Percentiles rank a stretch among this genome's conserved stretches.
These are phyloP conservation scores for Inonotus obliquus DNA, from an alignment of 1,284 basidiomycete species.

Conservation along the genomic window DNA sequence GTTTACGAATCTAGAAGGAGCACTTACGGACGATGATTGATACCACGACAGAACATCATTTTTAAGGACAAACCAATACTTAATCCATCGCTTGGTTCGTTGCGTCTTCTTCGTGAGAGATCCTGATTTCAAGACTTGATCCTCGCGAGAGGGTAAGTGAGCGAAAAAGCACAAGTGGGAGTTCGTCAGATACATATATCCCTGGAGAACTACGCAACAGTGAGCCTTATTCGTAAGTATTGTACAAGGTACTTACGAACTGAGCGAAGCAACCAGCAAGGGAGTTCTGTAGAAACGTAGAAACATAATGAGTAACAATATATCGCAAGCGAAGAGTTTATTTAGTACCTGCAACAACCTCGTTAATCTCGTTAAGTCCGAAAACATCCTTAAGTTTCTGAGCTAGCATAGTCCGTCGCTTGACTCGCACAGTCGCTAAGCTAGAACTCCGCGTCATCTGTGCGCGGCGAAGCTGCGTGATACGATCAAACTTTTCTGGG, in stretches of 20 bases:
- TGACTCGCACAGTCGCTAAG: constrained; percentile 65
- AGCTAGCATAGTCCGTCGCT: constrained; percentile 69
- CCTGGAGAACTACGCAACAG: constrained; percentile 74
- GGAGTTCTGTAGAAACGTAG: constrained; percentile 72
- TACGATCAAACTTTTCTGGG: constrained; percentile 1
- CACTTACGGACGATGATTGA: constrained; percentile 78
- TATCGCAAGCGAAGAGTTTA: not conserved
- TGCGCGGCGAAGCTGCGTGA: constrained; percentile 14
- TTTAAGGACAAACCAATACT: constrained; percentile 92
- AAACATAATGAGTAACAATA: constrained; percentile 4
- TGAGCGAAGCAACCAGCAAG: constrained; percentile 83
- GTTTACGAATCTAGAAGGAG: constrained; percentile 2
- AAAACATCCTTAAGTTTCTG: constrained; percentile 85
- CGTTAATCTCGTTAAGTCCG: constrained; percentile 70
- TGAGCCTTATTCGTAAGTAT: not conserved
- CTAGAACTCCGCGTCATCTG: constrained; percentile 47
- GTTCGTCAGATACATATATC: constrained; percentile 94
- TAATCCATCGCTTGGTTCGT: constrained; percentile 83
- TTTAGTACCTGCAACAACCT: constrained; percentile 73
- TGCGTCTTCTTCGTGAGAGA: constrained; percentile 80
- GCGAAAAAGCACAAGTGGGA: constrained; percentile 96
- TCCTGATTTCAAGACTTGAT: constrained; percentile 85
- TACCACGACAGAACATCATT: constrained; percentile 95
- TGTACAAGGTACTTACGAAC: constrained; percentile 56
- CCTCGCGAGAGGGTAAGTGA: constrained; percentile 87